Evolutionary conservation across 345 rosid genomes (phyloP), one percentile per base, ranked within the genome.

Genomic region (Firmiana major): DNA sequence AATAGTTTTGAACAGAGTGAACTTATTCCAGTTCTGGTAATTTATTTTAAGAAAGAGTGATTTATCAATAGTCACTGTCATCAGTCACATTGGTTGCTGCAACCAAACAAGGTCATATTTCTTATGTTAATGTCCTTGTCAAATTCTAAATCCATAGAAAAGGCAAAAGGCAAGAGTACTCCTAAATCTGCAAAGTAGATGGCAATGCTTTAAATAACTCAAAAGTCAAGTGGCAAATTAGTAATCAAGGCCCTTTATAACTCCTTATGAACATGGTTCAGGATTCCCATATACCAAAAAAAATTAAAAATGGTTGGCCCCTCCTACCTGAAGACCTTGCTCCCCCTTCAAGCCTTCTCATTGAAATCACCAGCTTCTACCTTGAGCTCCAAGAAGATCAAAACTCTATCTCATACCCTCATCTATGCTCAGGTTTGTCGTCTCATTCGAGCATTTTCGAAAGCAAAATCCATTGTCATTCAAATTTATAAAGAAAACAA

Each of bases 401-500:
- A 89, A 87, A 80, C 87, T 79, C 82, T 89, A 77, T 64, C 90
- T 65, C 92, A 89, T 63, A 86, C 85, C 59, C 86, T 91, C 43
- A 57, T 94, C 55, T 53, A 85, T 81, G 81, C 97, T 4, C 94
- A 86, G 24, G 76, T 89, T 68, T 78, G 86, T 78, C 88, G 94
- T 28, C 31, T 89, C 19, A 24, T 86, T 60, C 84, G 94, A 15
- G 89, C 87, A 58, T 79, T 95, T 34, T 84, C 86, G 2, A 81
- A 84, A 68, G 96, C 88, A 51, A 89, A 89, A 66, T 83, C 94
- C 46, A 63, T 90, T 67, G 70, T 90, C 64, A 22, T 84, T 17
- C 79, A 81, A 60, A 73, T 87, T 63, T 71, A 91, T 65, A 89
- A 82, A 65, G 89, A 88, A 81, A 77, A 83, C 85, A 81, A 84